phyloP scores from a whole-genome alignment of 768 basidiomycete genomes.

The Trametes cingulata region DNA sequence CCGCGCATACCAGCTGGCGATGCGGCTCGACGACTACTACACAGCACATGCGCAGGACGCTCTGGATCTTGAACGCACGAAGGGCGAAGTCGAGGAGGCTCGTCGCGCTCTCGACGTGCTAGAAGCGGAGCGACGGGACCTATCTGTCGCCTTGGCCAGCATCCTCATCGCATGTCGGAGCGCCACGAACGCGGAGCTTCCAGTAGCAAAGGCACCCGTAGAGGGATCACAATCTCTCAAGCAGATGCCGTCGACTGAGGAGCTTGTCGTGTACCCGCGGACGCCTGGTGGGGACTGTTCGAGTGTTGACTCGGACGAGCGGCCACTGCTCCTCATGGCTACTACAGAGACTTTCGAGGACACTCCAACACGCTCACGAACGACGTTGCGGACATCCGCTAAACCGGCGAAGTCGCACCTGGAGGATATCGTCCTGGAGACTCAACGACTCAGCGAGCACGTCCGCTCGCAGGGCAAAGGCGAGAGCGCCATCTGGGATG shows the following conservation, averaged over 20 bases:
- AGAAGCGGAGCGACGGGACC: not conserved
- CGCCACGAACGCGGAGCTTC: not conserved
- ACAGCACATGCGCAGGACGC: not conserved
- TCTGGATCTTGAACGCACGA: not conserved
- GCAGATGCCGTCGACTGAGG: not conserved
- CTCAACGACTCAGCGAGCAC: not conserved
- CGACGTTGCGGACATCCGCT: not conserved
- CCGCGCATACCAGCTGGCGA: slow-evolving; percentile 12
- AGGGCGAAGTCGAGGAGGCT: not conserved
- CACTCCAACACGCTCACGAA: not conserved
- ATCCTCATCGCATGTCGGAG: not conserved
- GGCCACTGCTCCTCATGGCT: slow-evolving; percentile 1
- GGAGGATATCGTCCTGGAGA: not conserved
- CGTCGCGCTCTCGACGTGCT: not conserved
- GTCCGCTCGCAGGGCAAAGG: not conserved
- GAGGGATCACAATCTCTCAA: not conserved
- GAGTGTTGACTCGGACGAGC: not conserved
- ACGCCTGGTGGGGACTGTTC: not conserved
- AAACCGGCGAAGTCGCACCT: not conserved
- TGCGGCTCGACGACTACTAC: slow-evolving; percentile 9
- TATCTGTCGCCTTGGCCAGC: not conserved
- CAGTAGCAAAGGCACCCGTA: too few species aligned
- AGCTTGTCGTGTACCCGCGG: not conserved
- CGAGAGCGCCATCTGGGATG: not conserved
- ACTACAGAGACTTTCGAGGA: not conserved